Evolutionary conservation across 1,284 basidiomycete genomes (phyloP).

Genomic region (Lentinula novae-zelandiae): DNA sequence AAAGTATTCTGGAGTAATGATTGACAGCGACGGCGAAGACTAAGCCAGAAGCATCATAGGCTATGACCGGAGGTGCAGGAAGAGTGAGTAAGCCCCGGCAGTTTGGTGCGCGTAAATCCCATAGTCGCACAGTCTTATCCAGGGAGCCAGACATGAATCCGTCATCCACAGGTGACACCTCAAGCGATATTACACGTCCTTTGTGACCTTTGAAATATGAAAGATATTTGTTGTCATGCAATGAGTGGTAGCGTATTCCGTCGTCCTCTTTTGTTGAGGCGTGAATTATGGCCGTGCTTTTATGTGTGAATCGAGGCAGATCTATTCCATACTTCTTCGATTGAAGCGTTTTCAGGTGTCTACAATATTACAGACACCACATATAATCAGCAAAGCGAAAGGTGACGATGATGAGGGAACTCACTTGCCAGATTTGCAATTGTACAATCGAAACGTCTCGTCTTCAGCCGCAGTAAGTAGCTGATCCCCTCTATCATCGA

Average conservation of each 20-base stretch:
- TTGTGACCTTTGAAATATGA: conserved; percentile 96
- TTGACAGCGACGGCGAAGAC: conserved; percentile 95
- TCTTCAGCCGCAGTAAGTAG: conserved; percentile 91
- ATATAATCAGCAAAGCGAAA: conserved; percentile 20
- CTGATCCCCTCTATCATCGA: conserved; percentile 87
- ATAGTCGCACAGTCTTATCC: conserved; percentile 94
- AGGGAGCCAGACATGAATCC: conserved; percentile 93
- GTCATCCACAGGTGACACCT: conserved; percentile 92
- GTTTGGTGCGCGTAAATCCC: conserved; percentile 84
- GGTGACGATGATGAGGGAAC: conserved; percentile 38
- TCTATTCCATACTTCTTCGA: conserved; percentile 98
- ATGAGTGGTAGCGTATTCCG: conserved; percentile 89
- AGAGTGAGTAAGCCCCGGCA: conserved; percentile 74
- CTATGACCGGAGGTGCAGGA: conserved; percentile 77
- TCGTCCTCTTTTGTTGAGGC: conserved; percentile 96
- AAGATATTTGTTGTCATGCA: conserved; percentile 95
- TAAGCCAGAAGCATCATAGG: conserved; percentile 86
- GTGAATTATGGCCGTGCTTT: conserved; percentile 79
- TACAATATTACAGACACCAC: conserved; percentile 24
- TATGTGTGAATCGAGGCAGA: conserved; percentile 92
- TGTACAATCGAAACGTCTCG: conserved; percentile 89
- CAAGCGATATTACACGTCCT: conserved; percentile 82
- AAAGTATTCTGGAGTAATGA: conserved; percentile 76
- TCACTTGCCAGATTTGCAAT: conserved; percentile 88
- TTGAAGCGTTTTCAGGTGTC: conserved; percentile 75